Conservation (phyloP, 805 yeast genomes). For the Komagataella populi region DNA sequence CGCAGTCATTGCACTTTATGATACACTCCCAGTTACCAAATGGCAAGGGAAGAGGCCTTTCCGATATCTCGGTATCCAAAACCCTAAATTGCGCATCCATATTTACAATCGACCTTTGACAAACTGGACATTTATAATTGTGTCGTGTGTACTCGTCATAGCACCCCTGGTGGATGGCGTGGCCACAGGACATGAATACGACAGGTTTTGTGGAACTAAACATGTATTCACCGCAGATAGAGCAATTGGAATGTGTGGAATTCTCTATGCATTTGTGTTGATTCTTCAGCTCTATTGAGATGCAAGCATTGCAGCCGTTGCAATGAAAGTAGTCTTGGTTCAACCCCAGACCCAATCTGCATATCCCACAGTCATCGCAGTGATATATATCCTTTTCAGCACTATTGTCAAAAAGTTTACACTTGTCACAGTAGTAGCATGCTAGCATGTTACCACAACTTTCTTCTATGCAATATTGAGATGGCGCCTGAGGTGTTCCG, state of each 20-base stretch:
- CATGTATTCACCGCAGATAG: slow-evolving; percentile 85
- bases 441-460: slow-evolving; percentile 55
- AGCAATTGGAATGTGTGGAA: slow-evolving; percentile 84
- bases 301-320: slow-evolving; percentile 77
- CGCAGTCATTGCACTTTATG: slow-evolving; percentile 77
- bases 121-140: slow-evolving; percentile 83
- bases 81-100: slow-evolving; percentile 85
- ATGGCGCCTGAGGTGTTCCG: slow-evolving; percentile 59
- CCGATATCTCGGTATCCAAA: slow-evolving; percentile 67
- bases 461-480: slow-evolving; percentile 42
- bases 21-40: slow-evolving; percentile 64
- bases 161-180: slow-evolving; percentile 80
- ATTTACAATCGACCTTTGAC: slow-evolving; percentile 72
- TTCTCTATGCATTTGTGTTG: slow-evolving; percentile 78
- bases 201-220: slow-evolving; percentile 73
- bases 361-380: slow-evolving; percentile 86
- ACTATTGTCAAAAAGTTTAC: slow-evolving; percentile 78
- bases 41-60: slow-evolving; percentile 72
- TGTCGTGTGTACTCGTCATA: slow-evolving; percentile 72
- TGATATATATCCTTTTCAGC: slow-evolving; percentile 72
- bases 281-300: slow-evolving; percentile 63
- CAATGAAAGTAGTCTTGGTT: slow-evolving; percentile 90
- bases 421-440: slow-evolving; percentile 60
- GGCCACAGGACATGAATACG: slow-evolving; percentile 90
- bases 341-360: slow-evolving; percentile 79